Conservation (phyloP, 1,284 basidiomycete genomes). For the Cryptococcus sp. region DNA sequence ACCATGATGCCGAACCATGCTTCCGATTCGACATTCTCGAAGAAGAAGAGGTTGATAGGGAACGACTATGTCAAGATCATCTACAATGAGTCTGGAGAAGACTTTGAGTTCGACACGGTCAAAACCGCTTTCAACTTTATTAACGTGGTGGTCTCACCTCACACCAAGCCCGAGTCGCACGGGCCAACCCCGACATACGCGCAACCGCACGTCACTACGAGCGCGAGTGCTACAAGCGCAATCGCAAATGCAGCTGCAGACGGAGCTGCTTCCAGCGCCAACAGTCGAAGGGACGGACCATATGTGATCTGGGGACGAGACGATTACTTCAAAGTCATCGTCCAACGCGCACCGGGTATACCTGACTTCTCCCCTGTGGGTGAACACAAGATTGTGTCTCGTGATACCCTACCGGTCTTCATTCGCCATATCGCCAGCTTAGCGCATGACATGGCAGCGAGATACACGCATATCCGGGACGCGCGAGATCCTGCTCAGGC, state of each 20-base stretch:
- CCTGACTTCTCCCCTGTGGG: constrained; percentile 88
- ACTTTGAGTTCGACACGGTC: constrained; percentile 89
- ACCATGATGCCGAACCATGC: constrained; percentile 92
- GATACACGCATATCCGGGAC: constrained; percentile 66
- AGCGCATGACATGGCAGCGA: constrained; percentile 82
- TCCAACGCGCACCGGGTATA: constrained; percentile 83
- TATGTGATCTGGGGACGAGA: constrained; percentile 42
- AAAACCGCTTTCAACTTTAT: constrained; percentile 94
- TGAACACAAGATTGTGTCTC: constrained; percentile 88
- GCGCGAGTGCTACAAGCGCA: background rate
- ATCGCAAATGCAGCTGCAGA: too few relatives aligned
- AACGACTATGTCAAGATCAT: constrained; percentile 95
- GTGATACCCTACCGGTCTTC: constrained; percentile 74
- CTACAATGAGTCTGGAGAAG: constrained; percentile 90
- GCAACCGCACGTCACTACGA: background rate
- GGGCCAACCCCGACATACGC: constrained; percentile 41
- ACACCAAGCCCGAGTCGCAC: constrained; percentile 78
- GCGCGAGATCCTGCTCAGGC: constrained; percentile 67
- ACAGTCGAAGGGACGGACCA: constrained; percentile 15
- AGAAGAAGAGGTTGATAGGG: constrained; percentile 91
- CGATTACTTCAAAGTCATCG: constrained; percentile 84
- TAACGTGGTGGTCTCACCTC: constrained; percentile 95
- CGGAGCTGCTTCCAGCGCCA: too few relatives aligned
- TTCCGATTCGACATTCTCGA: constrained; percentile 67
- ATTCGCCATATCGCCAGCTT: constrained; percentile 82